Evolutionary conservation across 1,139 yeast species (phyloP).

Genomic region (Casaregolazyma lundiana): DNA sequence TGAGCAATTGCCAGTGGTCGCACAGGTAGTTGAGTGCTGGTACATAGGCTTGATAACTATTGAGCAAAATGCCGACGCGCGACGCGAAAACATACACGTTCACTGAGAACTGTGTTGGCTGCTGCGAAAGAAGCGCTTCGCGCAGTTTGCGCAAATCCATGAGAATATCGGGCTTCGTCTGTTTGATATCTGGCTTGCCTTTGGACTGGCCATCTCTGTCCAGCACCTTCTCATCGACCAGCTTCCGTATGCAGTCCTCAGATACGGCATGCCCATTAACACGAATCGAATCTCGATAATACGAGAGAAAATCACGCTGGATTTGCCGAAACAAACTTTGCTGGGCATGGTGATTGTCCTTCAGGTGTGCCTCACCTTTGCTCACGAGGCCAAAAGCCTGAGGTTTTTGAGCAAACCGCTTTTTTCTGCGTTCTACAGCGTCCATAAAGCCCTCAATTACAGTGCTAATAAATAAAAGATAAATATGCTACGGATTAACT

Average conservation of each 20-base stretch:
- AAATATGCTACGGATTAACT: background rate
- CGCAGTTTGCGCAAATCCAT: conserved; percentile 10
- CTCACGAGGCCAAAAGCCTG: conserved; percentile 5
- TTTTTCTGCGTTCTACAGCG: background rate
- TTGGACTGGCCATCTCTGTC: background rate
- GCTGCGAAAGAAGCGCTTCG: conserved; percentile 6
- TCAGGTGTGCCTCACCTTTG: conserved; percentile 2
- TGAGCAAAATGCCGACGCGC: conserved; percentile 7
- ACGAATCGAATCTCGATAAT: background rate
- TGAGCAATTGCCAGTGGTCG: background rate
- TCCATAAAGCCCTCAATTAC: background rate
- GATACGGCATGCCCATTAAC: background rate
- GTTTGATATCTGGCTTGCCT: background rate
- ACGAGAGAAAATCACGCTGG: background rate
- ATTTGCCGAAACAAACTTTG: background rate
- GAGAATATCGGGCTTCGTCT: background rate
- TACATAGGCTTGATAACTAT: conserved; percentile 5
- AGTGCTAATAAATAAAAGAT: background rate
- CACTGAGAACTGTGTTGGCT: background rate
- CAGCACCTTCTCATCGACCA: background rate
- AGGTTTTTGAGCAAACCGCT: conserved; percentile 2
- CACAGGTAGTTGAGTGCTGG: conserved; percentile 3
- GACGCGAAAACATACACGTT: background rate
- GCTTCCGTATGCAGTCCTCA: background rate
- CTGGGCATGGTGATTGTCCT: background rate